These are phyloP conservation scores for Suillus brevipes DNA, from an alignment of 768 basidiomycete species.

Conservation along the genomic window DNA sequence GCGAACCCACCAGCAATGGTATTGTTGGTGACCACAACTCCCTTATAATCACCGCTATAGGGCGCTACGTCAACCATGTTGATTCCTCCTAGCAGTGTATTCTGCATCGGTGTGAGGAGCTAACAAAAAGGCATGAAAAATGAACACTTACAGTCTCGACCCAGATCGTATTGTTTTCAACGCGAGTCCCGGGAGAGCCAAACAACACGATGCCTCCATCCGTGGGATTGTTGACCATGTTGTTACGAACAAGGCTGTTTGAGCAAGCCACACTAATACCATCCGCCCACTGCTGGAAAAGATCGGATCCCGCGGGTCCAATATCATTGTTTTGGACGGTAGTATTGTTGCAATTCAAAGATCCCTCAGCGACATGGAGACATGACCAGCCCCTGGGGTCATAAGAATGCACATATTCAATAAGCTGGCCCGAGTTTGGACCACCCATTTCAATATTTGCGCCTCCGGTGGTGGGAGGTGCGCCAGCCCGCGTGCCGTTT, in stretches of 20 bases:
- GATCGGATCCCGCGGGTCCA: constrained; percentile 70
- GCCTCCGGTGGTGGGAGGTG: constrained; percentile 55
- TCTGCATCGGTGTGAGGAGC: constrained; percentile 35
- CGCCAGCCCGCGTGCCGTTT: constrained; percentile 65
- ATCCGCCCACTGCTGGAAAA: constrained; percentile 76
- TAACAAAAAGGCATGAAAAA: background rate
- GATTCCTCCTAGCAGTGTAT: constrained; percentile 73
- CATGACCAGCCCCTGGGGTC: constrained; percentile 85
- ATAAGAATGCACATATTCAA: constrained; percentile 75
- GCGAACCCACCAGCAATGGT: constrained; percentile 70
- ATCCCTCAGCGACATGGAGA: constrained; percentile 73
- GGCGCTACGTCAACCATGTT: constrained; percentile 76
- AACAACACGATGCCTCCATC: constrained; percentile 83
- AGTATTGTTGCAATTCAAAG: constrained; percentile 59
- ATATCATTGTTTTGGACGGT: constrained; percentile 82
- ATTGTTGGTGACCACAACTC: constrained; percentile 68
- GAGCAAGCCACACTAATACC: constrained; percentile 75
- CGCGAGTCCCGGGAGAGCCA: constrained; percentile 68
- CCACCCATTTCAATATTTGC: constrained; percentile 89
- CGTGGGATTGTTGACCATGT: constrained; percentile 69
- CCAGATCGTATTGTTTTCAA: constrained; percentile 79
- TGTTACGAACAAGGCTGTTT: constrained; percentile 62
- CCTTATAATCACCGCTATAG: constrained; percentile 63
- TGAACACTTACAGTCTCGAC: constrained; percentile 53
- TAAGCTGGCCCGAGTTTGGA: constrained; percentile 63